Conservation (phyloP, 225 moss, liverwort and hornwort species). For the Bryoerythrophyllum caledonicum region DNA sequence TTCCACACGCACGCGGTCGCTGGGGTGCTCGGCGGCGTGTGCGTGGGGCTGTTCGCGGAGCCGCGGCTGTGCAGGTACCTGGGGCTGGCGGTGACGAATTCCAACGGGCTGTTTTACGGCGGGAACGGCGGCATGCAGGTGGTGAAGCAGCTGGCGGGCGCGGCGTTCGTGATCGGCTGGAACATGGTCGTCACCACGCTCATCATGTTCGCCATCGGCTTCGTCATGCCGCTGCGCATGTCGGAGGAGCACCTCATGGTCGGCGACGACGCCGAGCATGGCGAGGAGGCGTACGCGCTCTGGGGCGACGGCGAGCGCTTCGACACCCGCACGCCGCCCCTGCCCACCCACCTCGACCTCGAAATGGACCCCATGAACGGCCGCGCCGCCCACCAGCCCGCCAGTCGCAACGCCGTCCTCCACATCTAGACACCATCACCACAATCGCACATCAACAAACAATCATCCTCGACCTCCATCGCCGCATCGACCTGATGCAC, state of each 20-base stretch:
- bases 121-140: constrained; percentile 47
- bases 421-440: neutral
- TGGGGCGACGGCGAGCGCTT: constrained; percentile 59
- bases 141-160: constrained; percentile 45
- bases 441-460: too few species aligned
- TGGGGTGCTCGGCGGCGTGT: constrained; percentile 44
- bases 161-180: constrained; percentile 48
- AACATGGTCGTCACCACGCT: constrained; percentile 46
- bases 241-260: constrained; percentile 40
- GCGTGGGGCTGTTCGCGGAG: constrained; percentile 53
- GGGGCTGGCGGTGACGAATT: constrained; percentile 40
- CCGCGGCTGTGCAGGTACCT: constrained; percentile 43
- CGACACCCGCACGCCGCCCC: constrained; percentile 25
- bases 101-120: constrained; percentile 50
- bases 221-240: constrained; percentile 47
- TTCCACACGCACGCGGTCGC: constrained; percentile 64
- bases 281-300: constrained; percentile 57
- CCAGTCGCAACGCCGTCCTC: constrained; percentile 11
- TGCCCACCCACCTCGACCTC: neutral
- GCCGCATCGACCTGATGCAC: neutral
- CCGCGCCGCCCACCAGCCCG: neutral
- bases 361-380: constrained; percentile 26
- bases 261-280: constrained; percentile 61
- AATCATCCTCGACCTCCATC: too few species aligned
- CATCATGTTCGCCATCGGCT: constrained; percentile 42